Base-by-base conservation (phyloP, 2,329 filamentous ascomycete genomes). In the Coniochaeta sp. region DNA sequence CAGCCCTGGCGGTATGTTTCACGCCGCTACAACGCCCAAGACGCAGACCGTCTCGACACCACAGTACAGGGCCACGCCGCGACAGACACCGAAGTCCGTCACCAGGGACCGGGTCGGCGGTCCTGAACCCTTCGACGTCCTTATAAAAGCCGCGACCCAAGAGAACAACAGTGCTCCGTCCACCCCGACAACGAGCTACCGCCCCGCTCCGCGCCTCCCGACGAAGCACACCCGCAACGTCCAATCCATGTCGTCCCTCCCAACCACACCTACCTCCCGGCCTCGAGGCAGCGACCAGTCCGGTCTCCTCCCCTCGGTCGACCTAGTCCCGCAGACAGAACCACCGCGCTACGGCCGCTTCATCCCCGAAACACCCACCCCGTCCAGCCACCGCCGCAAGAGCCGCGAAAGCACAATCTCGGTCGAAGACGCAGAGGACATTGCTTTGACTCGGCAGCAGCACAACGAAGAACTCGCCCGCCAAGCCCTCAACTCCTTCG, bases 351-450 rank as follows among this genome's bases (percentile, higher is more conserved):
- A 77, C 62, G 64, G 69, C 57, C 75, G 76, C n/a, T 76, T 76
- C 60, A 69, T 74, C 2, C 76, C 78, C 6, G 77, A 76, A n/a
- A 80, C 79, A 0, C 78, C 80, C 1, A 71, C 65, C 8, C 65
- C 67, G 9, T 61, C 64, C 8, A 69, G 71, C 38, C 76, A 77
- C 22, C 77, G 77, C 57, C 84, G 84, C 58, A 86, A 87, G 72
- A 92, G 91, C 72, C 86, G 90, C 62, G 91, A 96, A 72, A 93
- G 90, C 75, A 96, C 91, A 1, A 92, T 95, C 57, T 95, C 91
- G 1, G 88, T 84, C 22, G 81, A 78, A 60, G 82, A 86, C 61
- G 83, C 81, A 58, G 84, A 81, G 66, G 82, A 85, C 66, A 74
- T 38, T 8, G 54, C 54, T 2, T 12, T 38, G 24, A 24, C 31